These are phyloP conservation scores for Fusarium palustre DNA, from an alignment of 2,329 filamentous ascomycete species.

Conservation along the genomic window DNA sequence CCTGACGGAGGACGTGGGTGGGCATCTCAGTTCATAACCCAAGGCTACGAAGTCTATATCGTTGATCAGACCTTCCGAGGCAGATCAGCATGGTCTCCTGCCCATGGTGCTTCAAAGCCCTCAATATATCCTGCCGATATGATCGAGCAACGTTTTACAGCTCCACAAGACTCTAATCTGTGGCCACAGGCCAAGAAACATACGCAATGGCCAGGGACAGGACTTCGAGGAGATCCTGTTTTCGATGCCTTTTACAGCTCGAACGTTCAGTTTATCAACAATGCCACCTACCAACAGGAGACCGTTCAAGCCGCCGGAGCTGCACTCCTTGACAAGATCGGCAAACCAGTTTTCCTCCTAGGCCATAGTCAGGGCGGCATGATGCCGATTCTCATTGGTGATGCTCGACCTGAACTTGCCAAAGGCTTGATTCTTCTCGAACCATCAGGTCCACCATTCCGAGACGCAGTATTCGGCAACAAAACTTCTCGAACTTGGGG, in stretches of 20 bases:
- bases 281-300: constrained; percentile 37
- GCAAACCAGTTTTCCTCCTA: constrained; percentile 54
- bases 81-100: constrained; percentile 37
- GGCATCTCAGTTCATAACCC: constrained; percentile 38
- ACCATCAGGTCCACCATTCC: constrained; percentile 61
- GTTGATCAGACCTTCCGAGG: constrained; percentile 42
- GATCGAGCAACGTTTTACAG: constrained; percentile 40
- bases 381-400: constrained; percentile 48
- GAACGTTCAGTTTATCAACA: constrained; percentile 41
- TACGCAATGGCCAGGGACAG: constrained; percentile 41
- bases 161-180: constrained; percentile 26
- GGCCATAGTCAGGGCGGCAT: constrained; percentile 62
- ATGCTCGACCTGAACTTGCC: constrained; percentile 54
- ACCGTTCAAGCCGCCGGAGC: constrained; percentile 48
- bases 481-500: constrained; percentile 56
- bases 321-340: constrained; percentile 58
- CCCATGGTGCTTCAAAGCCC: constrained; percentile 29
- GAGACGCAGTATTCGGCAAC: constrained; percentile 53
- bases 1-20: constrained; percentile 41
- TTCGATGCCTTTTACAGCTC: constrained; percentile 44
- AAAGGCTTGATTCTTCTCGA: constrained; percentile 59
- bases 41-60: constrained; percentile 42
- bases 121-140: constrained; percentile 33
- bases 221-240: constrained; percentile 30
- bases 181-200: constrained; percentile 39